phyloP scores from a whole-genome alignment of 805 yeast species.

The Barnettozyma sp. region DNA sequence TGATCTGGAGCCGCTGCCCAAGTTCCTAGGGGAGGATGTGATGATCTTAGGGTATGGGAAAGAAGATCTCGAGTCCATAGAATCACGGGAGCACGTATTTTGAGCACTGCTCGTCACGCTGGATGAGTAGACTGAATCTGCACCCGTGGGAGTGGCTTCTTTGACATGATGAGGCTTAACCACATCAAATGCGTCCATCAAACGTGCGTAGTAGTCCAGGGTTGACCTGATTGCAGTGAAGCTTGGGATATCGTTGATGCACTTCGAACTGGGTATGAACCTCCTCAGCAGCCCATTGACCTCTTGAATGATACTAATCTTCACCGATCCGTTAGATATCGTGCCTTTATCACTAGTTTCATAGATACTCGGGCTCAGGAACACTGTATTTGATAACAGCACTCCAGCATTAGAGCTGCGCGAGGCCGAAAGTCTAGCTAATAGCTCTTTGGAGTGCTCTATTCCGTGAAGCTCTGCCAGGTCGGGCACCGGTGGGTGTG shows the following conservation, averaged over 20 bases:
- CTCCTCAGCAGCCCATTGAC: conserved; percentile 13
- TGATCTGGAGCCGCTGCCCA: background rate
- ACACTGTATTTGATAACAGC: conserved; percentile 12
- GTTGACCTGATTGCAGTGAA: conserved; percentile 12
- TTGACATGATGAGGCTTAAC: conserved; percentile 3
- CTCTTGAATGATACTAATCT: conserved; percentile 22
- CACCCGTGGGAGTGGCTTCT: background rate
- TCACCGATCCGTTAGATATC: conserved; percentile 18
- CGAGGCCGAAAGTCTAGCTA: background rate
- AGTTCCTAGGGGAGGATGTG: background rate
- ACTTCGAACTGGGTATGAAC: conserved; percentile 5
- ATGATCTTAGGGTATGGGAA: background rate
- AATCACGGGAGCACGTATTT: background rate
- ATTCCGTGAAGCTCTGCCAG: background rate
- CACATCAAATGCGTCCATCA: conserved; percentile 23
- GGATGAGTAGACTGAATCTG: background rate
- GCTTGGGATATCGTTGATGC: background rate
- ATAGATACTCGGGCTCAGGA: conserved; percentile 14
- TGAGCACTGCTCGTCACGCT: background rate
- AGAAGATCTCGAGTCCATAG: conserved; percentile 1
- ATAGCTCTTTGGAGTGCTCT: background rate
- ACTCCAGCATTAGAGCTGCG: conserved; percentile 15
- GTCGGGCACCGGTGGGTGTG: no score
- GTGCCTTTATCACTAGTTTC: conserved; percentile 12
- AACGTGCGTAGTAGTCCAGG: conserved; percentile 18